Conservation (phyloP, 257 asterid genomes). For the Solanum dulcamara region DNA sequence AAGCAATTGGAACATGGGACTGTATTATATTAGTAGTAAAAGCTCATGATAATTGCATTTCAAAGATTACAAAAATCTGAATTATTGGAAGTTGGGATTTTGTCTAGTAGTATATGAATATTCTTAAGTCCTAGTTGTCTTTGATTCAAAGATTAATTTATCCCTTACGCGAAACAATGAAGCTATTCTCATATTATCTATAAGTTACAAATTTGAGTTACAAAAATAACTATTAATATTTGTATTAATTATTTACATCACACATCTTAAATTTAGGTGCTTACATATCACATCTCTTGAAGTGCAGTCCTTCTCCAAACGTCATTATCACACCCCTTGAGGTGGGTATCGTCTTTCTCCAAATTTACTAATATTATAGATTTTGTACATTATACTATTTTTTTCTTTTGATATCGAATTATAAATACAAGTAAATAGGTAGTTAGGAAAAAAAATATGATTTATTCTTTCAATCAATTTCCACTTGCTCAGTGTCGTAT, state of each 20-base stretch:
- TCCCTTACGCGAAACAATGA: no score
- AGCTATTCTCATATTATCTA: no score
- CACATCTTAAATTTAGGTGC: fast-evolving
- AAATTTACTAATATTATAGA: fast-evolving
- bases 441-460: fast-evolving
- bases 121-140: not conserved
- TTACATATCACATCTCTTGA: not conserved
- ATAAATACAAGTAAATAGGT: not conserved
- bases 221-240: not conserved
- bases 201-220: not conserved
- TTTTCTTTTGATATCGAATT: fast-evolving
- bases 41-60: not conserved
- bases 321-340: not conserved
- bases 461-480: not conserved
- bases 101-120: not conserved
- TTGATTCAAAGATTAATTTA: not conserved
- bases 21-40: not conserved
- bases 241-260: fast-evolving
- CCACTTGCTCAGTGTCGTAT: not conserved
- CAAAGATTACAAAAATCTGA: not conserved
- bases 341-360: fast-evolving
- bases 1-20: not conserved
- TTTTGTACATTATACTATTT: fast-evolving
- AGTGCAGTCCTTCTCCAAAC: fast-evolving
- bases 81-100: not conserved